phyloP scores from a whole-genome alignment of 805 yeast genomes.

The Cyberlindnera galapagoensis region DNA sequence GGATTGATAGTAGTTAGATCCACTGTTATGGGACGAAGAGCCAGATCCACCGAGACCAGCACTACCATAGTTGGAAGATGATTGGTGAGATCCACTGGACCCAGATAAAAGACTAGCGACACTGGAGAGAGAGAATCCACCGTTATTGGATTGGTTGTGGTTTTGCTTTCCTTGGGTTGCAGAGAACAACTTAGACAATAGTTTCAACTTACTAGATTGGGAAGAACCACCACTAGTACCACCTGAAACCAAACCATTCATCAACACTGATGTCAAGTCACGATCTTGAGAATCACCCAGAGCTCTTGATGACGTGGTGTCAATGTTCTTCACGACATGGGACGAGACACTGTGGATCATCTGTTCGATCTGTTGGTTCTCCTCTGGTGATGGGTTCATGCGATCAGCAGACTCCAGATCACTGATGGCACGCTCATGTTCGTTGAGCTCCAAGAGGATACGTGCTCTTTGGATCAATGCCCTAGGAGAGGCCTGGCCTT shows the following conservation, averaged over 20 bases:
- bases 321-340: constrained; percentile 19
- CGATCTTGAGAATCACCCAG: constrained; percentile 19
- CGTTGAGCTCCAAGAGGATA: constrained; percentile 11
- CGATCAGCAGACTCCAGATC: constrained; percentile 19
- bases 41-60: constrained; percentile 2
- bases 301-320: constrained; percentile 15
- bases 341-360: constrained; percentile 16
- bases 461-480: constrained; percentile 20
- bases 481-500: constrained; percentile 17
- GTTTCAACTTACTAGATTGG: constrained; percentile 11
- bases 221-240: constrained; percentile 13
- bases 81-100: constrained; percentile 1
- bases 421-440: constrained; percentile 18
- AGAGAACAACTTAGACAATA: constrained; percentile 12
- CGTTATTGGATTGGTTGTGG: constrained; percentile 4
- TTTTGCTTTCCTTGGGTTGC: constrained; percentile 1
- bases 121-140: constrained; percentile 6
- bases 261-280: constrained; percentile 15
- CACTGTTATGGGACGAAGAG: neutral
- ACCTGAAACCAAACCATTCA: constrained; percentile 19
- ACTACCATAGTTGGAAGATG: constrained; percentile 1
- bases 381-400: constrained; percentile 16
- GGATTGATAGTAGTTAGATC: neutral
- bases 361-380: constrained; percentile 15
- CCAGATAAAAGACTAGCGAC: constrained; percentile 13